Conservation (phyloP, 1,284 basidiomycete species). For the Heterobasidion irregulare region DNA sequence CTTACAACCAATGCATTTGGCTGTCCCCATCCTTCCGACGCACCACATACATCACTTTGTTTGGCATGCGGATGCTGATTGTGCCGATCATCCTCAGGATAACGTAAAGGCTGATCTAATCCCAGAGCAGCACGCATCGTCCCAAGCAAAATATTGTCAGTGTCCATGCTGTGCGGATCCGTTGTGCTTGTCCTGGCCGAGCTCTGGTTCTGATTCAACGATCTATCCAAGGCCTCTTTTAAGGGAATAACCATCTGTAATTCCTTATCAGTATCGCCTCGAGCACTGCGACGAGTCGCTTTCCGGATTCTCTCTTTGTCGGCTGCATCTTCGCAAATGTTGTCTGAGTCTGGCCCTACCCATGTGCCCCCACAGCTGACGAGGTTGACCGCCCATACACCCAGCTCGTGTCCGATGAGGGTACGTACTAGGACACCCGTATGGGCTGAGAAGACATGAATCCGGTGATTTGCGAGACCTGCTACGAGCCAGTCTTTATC, state of each 20-base stretch:
- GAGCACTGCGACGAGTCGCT: too few relatives aligned
- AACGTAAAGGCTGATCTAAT: slow-evolving; percentile 17
- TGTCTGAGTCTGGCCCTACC: neutral
- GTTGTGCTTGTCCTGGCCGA: slow-evolving; percentile 10
- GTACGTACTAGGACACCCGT: slow-evolving; percentile 77
- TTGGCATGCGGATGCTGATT: slow-evolving; percentile 16
- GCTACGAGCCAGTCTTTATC: slow-evolving; percentile 85
- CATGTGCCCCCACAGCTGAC: slow-evolving; percentile 31
- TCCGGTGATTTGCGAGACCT: slow-evolving; percentile 82
- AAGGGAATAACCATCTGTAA: neutral
- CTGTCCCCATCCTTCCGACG: slow-evolving; percentile 60
- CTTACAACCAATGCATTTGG: slow-evolving; percentile 73
- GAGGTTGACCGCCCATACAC: slow-evolving; percentile 90
- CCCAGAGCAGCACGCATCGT: slow-evolving; percentile 25
- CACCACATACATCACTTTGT: slow-evolving; percentile 58
- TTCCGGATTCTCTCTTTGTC: too few relatives aligned
- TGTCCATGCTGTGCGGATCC: slow-evolving; percentile 14
- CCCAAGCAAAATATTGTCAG: slow-evolving; percentile 20
- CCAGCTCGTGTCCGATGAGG: slow-evolving; percentile 79
- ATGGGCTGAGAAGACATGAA: slow-evolving; percentile 81
- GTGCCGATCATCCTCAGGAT: neutral
- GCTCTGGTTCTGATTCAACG: slow-evolving; percentile 8
- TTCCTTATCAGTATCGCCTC: too few relatives aligned
- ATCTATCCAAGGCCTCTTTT: slow-evolving; percentile 1
- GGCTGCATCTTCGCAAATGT: too few relatives aligned